Percentiles rank a stretch among this genome's conserved stretches.
Evolutionary conservation across 768 basidiomycete species (phyloP).

Genomic region (Mrakia frigida): DNA sequence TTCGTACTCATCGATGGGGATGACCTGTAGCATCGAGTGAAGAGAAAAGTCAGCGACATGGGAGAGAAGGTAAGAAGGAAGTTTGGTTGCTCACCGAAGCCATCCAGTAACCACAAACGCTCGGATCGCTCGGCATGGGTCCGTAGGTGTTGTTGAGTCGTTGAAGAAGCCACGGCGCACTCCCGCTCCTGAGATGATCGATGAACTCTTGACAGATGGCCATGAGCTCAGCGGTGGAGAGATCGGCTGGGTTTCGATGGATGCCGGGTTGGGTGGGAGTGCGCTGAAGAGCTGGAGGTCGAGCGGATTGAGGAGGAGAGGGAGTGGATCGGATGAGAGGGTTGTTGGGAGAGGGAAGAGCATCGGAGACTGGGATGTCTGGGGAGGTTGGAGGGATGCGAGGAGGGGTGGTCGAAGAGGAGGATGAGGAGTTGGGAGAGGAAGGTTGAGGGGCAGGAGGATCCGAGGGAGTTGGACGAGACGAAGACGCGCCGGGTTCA

Average conservation of each 20-base stretch:
- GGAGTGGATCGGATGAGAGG: not conserved
- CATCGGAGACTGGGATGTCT: not conserved
- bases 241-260: constrained; percentile 33
- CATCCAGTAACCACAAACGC: constrained; percentile 81
- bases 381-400: not conserved
- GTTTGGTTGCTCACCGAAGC: constrained; percentile 54
- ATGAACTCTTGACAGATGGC: constrained; percentile 59
- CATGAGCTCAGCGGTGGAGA: constrained; percentile 57
- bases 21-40: constrained; percentile 47
- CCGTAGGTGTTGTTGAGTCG: constrained; percentile 74
- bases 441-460: not conserved
- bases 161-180: constrained; percentile 90
- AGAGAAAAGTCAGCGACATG: not conserved
- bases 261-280: not conserved
- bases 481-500: constrained; percentile 1
- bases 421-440: not conserved
- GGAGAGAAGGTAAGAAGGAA: not conserved
- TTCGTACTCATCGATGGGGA: constrained; percentile 86
- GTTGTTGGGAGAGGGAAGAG: not conserved
- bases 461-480: not conserved
- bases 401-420: not conserved
- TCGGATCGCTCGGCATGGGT: constrained; percentile 64
- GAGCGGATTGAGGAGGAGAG: not conserved
- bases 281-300: not conserved
- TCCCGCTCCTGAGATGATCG: constrained; percentile 58